Percentiles rank a stretch among this genome's conserved stretches.
Evolutionary conservation across 768 basidiomycete genomes (phyloP).

Genomic region (Kwoniella botswanensis): DNA sequence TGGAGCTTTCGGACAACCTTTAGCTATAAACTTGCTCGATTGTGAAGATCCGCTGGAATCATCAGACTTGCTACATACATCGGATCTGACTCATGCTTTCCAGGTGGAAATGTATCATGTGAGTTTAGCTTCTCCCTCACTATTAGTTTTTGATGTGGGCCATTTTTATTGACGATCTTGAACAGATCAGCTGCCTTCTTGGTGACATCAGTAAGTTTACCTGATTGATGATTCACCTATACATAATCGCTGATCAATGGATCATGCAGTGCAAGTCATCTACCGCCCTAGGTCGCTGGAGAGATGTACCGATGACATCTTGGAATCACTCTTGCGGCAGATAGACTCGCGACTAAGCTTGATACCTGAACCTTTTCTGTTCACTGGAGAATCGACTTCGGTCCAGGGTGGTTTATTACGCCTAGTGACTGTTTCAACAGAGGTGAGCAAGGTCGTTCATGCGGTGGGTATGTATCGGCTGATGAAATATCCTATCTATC

Average conservation of each 20-base stretch:
- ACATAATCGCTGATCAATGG: not conserved
- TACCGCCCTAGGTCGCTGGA: constrained; percentile 19
- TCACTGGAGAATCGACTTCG: constrained; percentile 10
- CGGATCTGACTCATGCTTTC: constrained; percentile 16
- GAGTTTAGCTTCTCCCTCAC: not conserved
- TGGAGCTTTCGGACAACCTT: constrained; percentile 21
- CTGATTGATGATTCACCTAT: too few species aligned
- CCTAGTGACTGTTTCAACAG: constrained; percentile 12
- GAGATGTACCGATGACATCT: constrained; percentile 12
- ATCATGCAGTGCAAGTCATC: constrained; percentile 17
- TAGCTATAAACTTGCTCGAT: constrained; percentile 15
- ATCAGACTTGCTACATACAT: constrained; percentile 11
- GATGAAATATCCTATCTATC: constrained; percentile 1
- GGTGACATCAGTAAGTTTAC: constrained; percentile 22
- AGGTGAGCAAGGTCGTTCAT: constrained; percentile 3
- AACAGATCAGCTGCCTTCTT: constrained; percentile 23
- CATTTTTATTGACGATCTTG: not conserved
- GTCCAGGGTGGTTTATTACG: constrained; percentile 12
- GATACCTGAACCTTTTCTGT: constrained; percentile 11
- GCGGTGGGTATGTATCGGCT: not conserved
- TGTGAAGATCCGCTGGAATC: constrained; percentile 23
- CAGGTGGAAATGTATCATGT: constrained; percentile 24
- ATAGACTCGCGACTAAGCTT: constrained; percentile 5
- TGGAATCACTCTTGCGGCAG: constrained; percentile 1
- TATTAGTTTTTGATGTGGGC: not conserved